These are phyloP conservation scores for Syncephalastrum sp. DNA, from an alignment of 371 early-diverging fungal genomes.

Conservation along the genomic window DNA sequence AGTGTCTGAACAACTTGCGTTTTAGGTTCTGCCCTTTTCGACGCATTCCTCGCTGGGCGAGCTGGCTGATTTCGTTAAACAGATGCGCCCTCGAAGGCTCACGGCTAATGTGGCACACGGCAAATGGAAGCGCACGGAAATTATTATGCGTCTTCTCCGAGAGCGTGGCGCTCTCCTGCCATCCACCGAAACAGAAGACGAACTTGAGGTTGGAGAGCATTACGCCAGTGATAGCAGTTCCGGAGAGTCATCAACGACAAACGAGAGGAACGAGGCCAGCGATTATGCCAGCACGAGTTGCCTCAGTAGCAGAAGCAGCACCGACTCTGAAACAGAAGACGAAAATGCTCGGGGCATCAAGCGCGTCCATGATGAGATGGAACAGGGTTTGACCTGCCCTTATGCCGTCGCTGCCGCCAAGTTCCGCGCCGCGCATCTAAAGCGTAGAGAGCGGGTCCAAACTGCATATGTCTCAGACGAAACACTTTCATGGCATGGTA, in stretches of 20 bases:
- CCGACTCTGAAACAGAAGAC: neutral
- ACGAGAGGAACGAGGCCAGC: neutral
- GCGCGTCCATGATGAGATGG: too few species aligned
- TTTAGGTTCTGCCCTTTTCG: constrained; percentile 23
- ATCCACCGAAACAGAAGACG: neutral
- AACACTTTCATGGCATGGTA: too few species aligned
- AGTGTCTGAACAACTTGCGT: neutral
- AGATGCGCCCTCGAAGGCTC: constrained; percentile 12
- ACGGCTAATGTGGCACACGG: constrained; percentile 24
- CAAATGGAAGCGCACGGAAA: constrained; percentile 9
- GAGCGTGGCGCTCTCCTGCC: neutral
- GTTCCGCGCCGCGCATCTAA: too few species aligned
- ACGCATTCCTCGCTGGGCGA: constrained; percentile 23
- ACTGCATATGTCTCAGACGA: too few species aligned
- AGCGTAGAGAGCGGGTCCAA: too few species aligned
- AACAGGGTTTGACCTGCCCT: too few species aligned
- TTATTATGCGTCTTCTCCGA: constrained; percentile 2
- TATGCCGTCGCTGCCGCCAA: too few species aligned
- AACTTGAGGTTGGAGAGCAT: neutral
- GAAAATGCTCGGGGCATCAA: neutral
- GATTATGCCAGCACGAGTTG: neutral
- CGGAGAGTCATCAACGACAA: neutral
- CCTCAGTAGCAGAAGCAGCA: constrained; percentile 1
- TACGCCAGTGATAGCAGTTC: neutral
- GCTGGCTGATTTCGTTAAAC: constrained; percentile 13